Base-by-base conservation (phyloP, 23 red algal genomes). In the Agarophyton chilense region DNA sequence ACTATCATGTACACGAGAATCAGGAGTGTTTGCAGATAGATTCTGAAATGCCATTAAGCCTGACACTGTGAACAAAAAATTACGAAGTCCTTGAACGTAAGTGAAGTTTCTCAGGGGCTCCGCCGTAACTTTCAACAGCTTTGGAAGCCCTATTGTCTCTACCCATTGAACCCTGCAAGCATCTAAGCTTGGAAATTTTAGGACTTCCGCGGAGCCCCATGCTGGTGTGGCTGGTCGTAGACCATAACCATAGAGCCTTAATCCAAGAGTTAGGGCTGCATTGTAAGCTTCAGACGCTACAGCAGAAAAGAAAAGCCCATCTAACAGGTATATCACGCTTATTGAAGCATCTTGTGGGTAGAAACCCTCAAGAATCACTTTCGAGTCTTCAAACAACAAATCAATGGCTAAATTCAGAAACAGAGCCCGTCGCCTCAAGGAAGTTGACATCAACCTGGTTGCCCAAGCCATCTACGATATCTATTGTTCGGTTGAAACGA, bases 1-100 rank as follows among this genome's bases (percentile, higher is more conserved):
- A 31, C 62, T 54, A 12, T 86, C 64, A 19, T 46, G 44, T 54
- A 70, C 18, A 25, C 61, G 49, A 47, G 38, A 16, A 2, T 89
- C 71, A 67, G 14, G 21, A 58, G 11, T 32, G 25, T 46, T 49
- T 46, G 68, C 34, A 29, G 77, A 50, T 28, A 80, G 25, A 43
- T 89, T 89, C 39, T 89, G 85, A 78, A 89, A 89, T 12, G 85
- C 85, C 70, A 78, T 77, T 22, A 89, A 79, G 13, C 85, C 85
- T 6, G 85, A 49, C 18, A 79, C 68, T 7, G 85, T 89, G 74
- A 89, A 89, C 53, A 89, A 34, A 46, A 89, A 53, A 78, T 89
- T 70, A n/a, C 85, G 85, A 26, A 89, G 72, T 49, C 85, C 85
- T 66, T 89, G 85, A 79, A 89, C 42, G 13, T 70, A 89, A 40